These are phyloP conservation scores for Alternaria atra DNA, from an alignment of 2,329 filamentous ascomycete genomes.

Conservation along the genomic window DNA sequence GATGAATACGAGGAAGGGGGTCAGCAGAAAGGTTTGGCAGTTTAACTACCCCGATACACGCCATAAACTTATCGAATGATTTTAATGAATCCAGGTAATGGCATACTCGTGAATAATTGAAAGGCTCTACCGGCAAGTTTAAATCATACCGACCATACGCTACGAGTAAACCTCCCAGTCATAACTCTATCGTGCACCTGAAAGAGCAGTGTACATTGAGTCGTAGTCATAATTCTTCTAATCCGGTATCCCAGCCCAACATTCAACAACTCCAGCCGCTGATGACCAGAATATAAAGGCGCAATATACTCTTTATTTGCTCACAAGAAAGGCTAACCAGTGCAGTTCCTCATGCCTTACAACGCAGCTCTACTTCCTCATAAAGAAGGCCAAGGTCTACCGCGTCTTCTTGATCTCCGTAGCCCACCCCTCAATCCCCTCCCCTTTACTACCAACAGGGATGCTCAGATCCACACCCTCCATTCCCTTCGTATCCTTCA, in stretches of 20 bases:
- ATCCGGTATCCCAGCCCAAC: background rate
- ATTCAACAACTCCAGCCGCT: background rate
- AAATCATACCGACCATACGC: too few relatives aligned
- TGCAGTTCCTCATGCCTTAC: background rate
- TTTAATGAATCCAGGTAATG: background rate
- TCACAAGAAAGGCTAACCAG: conserved; percentile 4
- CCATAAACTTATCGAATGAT: background rate
- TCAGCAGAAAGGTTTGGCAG: background rate
- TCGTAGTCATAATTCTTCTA: background rate
- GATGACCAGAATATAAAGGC: background rate
- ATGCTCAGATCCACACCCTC: conserved; percentile 78
- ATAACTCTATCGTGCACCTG: background rate
- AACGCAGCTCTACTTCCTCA: background rate
- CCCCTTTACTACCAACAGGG: conserved; percentile 81
- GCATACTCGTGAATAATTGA: too few relatives aligned
- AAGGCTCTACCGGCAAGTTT: too few relatives aligned
- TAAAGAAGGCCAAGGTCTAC: conserved; percentile 23
- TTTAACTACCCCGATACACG: background rate
- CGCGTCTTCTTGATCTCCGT: conserved; percentile 76
- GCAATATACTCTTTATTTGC: background rate
- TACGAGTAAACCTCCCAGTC: too few relatives aligned
- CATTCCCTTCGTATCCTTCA: conserved; percentile 90
- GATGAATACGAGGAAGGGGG: background rate
- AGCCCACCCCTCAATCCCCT: conserved; percentile 94
- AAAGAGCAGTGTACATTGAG: background rate